Base-by-base conservation (phyloP, 495 filamentous ascomycete species). In the Podospora pseudoanserina region DNA sequence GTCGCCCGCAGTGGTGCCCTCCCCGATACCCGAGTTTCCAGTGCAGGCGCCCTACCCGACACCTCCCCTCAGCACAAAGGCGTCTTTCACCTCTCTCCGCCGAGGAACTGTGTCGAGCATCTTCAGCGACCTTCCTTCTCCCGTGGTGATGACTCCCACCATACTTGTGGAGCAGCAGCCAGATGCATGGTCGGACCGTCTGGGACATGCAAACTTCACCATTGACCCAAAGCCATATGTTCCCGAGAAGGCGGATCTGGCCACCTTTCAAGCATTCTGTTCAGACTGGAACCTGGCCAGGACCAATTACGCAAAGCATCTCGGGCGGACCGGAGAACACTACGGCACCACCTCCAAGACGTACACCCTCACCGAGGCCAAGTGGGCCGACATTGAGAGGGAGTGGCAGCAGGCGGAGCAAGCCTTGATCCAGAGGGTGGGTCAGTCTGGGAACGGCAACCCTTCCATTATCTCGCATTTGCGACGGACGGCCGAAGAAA, bases 181-280 rank as follows among this genome's bases (percentile, higher is more conserved):
- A 26, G 93, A 97, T 76, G 84, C 87, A 66, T 97, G 93, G 93
- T 88, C 92, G 5, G 85, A 87, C 71, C 88, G 87, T 66, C 86
- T 97, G 3, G 93, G 93, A 16, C 93, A 97, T 74, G 92, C 93
- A 58, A 96, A 97, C 75, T 97, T 94, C 79, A 93, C 86, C 72
- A 95, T 97, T 69, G 81, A 88, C 18, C 93, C 93, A 2, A 88
- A 88, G 73, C 93, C 93, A 0, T 96, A 97, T 72, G 71, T 84
- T 13, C 91, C 92, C 0, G 84, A 89, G 32, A 72, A 71, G 0
- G 84, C 88, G 65, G 77, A 77, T 53, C 70, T 90, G 0, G 81
- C 85, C 9, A 83, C 87, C 11, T 89, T 92, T 68, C 86, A 86
- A 18, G 81, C 85, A 67, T 79, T 97, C 64, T 89, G 91, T 26